Base-by-base conservation (phyloP, 768 basidiomycete species). In the Dendrothele bispora region DNA sequence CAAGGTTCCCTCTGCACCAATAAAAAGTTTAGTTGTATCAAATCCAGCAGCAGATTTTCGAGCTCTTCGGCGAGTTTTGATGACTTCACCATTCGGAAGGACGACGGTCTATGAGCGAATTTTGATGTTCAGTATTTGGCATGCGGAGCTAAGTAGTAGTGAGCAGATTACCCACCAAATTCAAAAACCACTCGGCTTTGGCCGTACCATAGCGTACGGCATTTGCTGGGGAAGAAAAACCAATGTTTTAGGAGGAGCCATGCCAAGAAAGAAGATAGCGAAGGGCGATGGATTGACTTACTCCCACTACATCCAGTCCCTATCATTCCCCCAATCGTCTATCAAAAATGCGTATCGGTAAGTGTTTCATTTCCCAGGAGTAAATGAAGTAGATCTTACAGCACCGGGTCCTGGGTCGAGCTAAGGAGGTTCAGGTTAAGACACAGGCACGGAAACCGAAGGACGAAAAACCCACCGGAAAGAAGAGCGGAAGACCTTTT, bases 31-130 rank as follows among this genome's bases (percentile, higher is more conserved):
- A 0, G 89, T 92, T 1, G 76, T 67, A 57, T 95, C 93, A 51
- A 88, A 93, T 1, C 94, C 93, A 0, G 92, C 90, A 0, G 91
- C 86, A 0, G 87, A 91, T 61, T 97, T 95, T 27, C 91, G 72
- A 3, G 88, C 75, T 22, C 88, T 73, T 20, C 75, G 70, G 3
- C 92, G 81, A 2, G 94, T 97, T 60, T 94, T 94, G 61, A 97
- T 94, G 11, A 95, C 85, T 60, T 92, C 81, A 1, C 94, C 94
- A 5, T 82, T 83, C 2, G 93, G 90, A 3, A 46, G 25, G 18
- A 46, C 44, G 3, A 46, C 44, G 5, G 44, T 46, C 44, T 46
- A 11, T 11, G 20, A 22, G 21, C 7, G n/a, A n/a, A n/a, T n/a
- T n/a, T 21, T 14, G n/a, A 15, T 8, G 8, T 17, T 4, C 22